Evolutionary conservation across 108 stramenopile genomes (phyloP).

Genomic region (Fragilaria crotonensis): DNA sequence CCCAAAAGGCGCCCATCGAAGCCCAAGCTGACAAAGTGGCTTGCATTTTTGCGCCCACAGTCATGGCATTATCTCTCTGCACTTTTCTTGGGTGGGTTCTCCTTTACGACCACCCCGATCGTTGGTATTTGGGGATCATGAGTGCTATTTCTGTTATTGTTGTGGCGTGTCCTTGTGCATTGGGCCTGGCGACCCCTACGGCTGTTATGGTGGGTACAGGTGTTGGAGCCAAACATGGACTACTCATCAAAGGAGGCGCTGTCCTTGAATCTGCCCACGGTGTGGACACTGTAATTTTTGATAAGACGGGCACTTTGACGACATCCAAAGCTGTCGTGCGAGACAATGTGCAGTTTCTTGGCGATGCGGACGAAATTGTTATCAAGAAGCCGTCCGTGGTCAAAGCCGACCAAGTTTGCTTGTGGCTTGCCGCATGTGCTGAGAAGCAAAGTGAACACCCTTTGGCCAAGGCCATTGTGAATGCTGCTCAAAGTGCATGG

Average conservation of each 20-base stretch:
- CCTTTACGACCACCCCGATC: conserved; percentile 32
- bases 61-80: conserved; percentile 52
- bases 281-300: conserved; percentile 85
- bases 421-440: conserved; percentile 74
- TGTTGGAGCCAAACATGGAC: conserved; percentile 88
- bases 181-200: conserved; percentile 97
- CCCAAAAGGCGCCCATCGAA: conserved; percentile 89
- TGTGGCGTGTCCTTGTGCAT: conserved; percentile 95
- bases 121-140: conserved; percentile 53
- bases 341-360: conserved; percentile 42
- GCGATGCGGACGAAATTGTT: conserved; percentile 14
- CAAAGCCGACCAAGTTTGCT: conserved; percentile 21
- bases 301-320: conserved; percentile 99
- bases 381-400: conserved; percentile 18
- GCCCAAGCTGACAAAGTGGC: conserved; percentile 85
- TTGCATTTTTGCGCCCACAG: conserved; percentile 84
- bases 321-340: conserved; percentile 72
- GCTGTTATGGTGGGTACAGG: conserved; percentile 95
- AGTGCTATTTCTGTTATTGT: conserved; percentile 84
- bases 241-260: conserved; percentile 97
- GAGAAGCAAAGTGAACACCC: conserved; percentile 83
- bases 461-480: conserved; percentile 70
- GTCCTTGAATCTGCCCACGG: conserved; percentile 83
- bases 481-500: conserved; percentile 45
- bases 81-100: conserved; percentile 71